These are phyloP conservation scores for Verticillium klebahnii DNA, from an alignment of 2,329 filamentous ascomycete genomes.

Conservation along the genomic window DNA sequence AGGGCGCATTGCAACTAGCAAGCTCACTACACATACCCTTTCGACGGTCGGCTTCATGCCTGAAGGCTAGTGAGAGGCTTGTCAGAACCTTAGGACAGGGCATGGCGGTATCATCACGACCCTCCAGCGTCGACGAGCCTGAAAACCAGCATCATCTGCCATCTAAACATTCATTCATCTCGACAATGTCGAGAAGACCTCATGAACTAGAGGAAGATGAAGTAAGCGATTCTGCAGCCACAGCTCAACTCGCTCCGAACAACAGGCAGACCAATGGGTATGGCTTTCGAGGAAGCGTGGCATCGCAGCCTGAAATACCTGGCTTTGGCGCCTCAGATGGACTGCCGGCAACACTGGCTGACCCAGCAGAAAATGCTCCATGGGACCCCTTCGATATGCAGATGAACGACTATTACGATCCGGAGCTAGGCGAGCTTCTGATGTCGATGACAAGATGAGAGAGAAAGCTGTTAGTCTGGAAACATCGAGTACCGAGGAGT, in stretches of 20 bases:
- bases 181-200: background rate
- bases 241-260: background rate
- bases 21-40: background rate
- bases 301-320: background rate
- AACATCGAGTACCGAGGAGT: no score
- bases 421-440: constrained; percentile 1
- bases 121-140: background rate
- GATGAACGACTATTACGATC: constrained; percentile 2
- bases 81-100: background rate
- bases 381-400: constrained; percentile 6
- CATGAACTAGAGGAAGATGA: background rate
- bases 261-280: background rate
- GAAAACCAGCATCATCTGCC: background rate
- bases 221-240: background rate
- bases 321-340: background rate
- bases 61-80: background rate
- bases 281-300: background rate
- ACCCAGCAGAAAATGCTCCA: background rate
- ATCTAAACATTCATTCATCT: background rate
- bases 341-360: background rate
- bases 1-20: background rate
- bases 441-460: background rate
- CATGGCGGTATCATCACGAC: background rate
- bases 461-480: background rate
- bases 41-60: background rate